Conservation (phyloP, 2,329 filamentous ascomycete genomes). For the Pezicula neosporulosa region DNA sequence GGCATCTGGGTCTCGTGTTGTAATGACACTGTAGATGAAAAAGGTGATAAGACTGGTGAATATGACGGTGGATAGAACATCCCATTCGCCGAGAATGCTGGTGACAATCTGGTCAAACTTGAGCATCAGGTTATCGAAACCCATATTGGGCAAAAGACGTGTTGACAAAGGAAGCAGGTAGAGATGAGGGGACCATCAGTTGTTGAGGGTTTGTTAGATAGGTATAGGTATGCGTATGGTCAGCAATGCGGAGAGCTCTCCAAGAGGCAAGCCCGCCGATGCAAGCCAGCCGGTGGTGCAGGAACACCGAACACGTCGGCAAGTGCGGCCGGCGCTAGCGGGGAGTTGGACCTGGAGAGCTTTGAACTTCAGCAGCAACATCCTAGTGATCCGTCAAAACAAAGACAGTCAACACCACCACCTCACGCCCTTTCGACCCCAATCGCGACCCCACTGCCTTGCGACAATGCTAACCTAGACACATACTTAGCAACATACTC, state of each 20-base stretch:
- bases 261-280: neutral
- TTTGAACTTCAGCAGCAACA: no score
- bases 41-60: slow-evolving; percentile 63
- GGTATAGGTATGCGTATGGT: no score
- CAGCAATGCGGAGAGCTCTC: neutral
- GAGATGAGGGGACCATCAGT: neutral
- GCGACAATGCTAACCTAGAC: slow-evolving; percentile 18
- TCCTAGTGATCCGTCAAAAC: slow-evolving; percentile 8
- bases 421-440: neutral
- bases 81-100: slow-evolving; percentile 74
- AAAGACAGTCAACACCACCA: slow-evolving; percentile 4
- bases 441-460: neutral
- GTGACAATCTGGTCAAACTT: slow-evolving; percentile 70
- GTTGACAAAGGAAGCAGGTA: neutral
- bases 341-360: neutral
- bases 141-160: slow-evolving; percentile 16
- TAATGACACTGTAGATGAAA: slow-evolving; percentile 67
- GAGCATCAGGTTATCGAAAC: slow-evolving; percentile 51
- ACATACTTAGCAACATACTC: slow-evolving; percentile 1
- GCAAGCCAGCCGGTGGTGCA: neutral
- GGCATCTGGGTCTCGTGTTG: slow-evolving; percentile 77
- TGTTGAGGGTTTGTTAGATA: neutral
- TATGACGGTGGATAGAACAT: slow-evolving; percentile 72
- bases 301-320: neutral
- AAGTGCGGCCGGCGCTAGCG: neutral